These are phyloP conservation scores for Viridothelium virens DNA, from an alignment of 495 filamentous ascomycete genomes.

Conservation along the genomic window DNA sequence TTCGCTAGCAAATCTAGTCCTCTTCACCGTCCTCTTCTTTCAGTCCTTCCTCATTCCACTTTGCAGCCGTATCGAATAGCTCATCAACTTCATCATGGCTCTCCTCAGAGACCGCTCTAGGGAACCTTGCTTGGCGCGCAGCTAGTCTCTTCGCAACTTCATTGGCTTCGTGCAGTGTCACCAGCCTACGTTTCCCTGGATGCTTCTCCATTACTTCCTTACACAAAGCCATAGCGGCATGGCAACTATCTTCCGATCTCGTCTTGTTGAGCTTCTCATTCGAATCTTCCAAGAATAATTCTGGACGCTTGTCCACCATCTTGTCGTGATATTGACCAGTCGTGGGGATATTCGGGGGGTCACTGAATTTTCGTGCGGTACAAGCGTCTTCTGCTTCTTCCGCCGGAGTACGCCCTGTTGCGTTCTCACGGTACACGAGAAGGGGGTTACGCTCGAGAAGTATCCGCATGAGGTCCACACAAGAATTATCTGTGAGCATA, in stretches of 20 bases:
- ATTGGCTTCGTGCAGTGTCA: conserved; percentile 63
- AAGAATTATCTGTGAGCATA: conserved; percentile 19
- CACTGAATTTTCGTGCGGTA: conserved; percentile 32
- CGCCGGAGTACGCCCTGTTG: conserved; percentile 58
- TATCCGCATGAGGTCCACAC: background rate
- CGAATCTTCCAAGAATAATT: conserved; percentile 26
- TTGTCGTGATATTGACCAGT: background rate
- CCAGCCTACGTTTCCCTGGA: conserved; percentile 50
- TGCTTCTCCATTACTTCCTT: conserved; percentile 23
- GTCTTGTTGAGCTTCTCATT: conserved; percentile 14
- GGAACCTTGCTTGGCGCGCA: background rate
- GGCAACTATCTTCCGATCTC: conserved; percentile 4
- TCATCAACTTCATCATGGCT: background rate
- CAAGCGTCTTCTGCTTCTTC: conserved; percentile 55
- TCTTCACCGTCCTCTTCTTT: background rate
- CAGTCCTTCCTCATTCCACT: background rate
- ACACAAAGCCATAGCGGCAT: conserved; percentile 22
- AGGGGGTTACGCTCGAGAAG: conserved; percentile 50
- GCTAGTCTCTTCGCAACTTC: conserved; percentile 61
- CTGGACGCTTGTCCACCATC: conserved; percentile 15
- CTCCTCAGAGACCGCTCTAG: background rate
- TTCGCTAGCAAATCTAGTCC: background rate
- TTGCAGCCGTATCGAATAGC: background rate
- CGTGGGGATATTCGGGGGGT: conserved; percentile 11
- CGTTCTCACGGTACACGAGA: conserved; percentile 59